Evolutionary conservation across 2,329 filamentous ascomycete genomes (phyloP), one percentile per base, ranked within the genome.

Genomic region (Apiospora kogelbergensis): DNA sequence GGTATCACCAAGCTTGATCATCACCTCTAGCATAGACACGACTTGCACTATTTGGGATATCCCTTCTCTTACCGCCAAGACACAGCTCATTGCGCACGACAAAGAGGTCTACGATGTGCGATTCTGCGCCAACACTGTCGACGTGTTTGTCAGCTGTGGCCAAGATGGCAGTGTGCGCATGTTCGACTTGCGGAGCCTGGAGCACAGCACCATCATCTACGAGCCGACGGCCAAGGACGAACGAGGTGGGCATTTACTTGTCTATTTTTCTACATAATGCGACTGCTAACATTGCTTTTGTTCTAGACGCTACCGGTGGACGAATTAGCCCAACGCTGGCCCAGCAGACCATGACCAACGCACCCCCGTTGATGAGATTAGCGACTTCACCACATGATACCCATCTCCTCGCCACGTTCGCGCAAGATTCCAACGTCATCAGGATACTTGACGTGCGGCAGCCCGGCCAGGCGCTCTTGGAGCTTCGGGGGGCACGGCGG

Each of bases 41-140:
- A 99, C 96, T 6, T 99, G 96, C 82, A 99, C 96, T 5, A 99
- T 99, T 73, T 99, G 96, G 96, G 96, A 99, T 79, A 99, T 99
- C 68, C 96, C 96, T 3, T 98, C 96, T 0, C 85, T 99, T 71
- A 99, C 96, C 0, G 96, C 96, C 67, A 99, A 99, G 83, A 99
- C 96, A 1, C 96, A 99, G 80, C 85, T 99, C 63, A 99, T 99
- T 81, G 96, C 96, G 24, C 96, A 99, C 80, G 96, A 99, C 82
- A 98, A 98, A 81, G 96, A 99, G 81, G 96, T 99, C 6, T 99
- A 97, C 77, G 96, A 99, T 79, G 96, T 99, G 64, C 91, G 96
- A 24, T 99, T 99, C 82, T 99, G 96, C 82, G 96, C 96, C 65
- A 96, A 97, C 74, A 98, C 94, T 75, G 94, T 97, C n/a, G 96